Evolutionary conservation across 257 asterid genomes (phyloP).

Genomic region (Solanum microdontum): DNA sequence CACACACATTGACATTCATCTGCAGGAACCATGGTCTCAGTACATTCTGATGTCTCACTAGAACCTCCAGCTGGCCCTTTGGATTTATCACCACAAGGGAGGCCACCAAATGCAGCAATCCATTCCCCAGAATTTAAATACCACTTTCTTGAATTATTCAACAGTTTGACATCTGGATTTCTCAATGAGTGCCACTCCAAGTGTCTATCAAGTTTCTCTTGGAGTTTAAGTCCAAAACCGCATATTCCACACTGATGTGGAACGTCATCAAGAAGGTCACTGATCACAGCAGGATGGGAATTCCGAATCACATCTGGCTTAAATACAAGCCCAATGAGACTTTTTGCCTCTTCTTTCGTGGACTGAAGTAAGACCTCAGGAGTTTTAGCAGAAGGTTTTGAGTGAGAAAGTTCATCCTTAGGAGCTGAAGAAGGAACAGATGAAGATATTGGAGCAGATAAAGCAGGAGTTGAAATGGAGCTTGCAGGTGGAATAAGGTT

Average conservation of each 20-base stretch:
- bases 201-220: constrained; percentile 62
- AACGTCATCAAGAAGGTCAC: constrained; percentile 50
- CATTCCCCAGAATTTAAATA: constrained; percentile 39
- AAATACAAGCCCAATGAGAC: constrained; percentile 61
- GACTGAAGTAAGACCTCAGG: constrained; percentile 21
- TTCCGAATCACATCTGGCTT: constrained; percentile 52
- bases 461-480: constrained; percentile 21
- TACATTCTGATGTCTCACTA: constrained; percentile 20
- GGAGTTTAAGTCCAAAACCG: constrained; percentile 48
- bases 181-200: constrained; percentile 67
- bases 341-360: constrained; percentile 18
- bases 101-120: constrained; percentile 31
- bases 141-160: constrained; percentile 45
- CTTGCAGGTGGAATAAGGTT: constrained; percentile 24
- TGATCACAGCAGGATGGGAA: constrained; percentile 53
- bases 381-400: constrained; percentile 17
- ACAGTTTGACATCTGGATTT: constrained; percentile 22
- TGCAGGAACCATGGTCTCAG: constrained; percentile 61
- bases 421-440: constrained; percentile 22
- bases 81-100: not conserved
- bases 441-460: constrained; percentile 26
- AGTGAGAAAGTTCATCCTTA: constrained; percentile 15
- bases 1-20: constrained; percentile 83
- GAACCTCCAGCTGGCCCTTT: constrained; percentile 18
- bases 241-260: constrained; percentile 57